Evolutionary conservation across 768 basidiomycete species (phyloP), one percentile per base, ranked within the genome.

Genomic region (Candolleomyces efflorescens): DNA sequence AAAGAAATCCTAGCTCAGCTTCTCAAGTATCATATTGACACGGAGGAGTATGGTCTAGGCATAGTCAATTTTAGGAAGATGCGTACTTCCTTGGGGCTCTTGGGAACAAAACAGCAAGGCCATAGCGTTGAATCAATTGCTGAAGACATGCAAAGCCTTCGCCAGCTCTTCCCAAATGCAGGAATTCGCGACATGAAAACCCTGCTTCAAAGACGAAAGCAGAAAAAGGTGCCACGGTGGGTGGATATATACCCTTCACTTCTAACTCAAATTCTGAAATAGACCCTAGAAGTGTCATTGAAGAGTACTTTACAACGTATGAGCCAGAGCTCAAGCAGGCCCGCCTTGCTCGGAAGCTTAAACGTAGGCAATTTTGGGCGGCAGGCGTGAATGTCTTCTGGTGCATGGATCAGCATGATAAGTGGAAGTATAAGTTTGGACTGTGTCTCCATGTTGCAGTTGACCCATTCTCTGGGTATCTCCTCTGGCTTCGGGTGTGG

Each of bases 341-440:
- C 18, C 60, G 69, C 0, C 62, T 60, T 32, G 43, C 46, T 2
- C 27, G 58, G 3, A 56, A 61, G 0, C 69, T 79, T 23, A 64
- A 64, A 15, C 65, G 73, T 0, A 60, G 62, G 3, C 58, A 56
- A 0, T 80, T 74, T 51, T 76, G 65, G 61, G 66, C 74, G 2
- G 77, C 78, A 5, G 79, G 79, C 0, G 69, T 77, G 0, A 79
- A 73, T 26, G 73, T 78, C 23, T 45, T 75, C 0, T 70, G 70
- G 66, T 44, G 63, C 0, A 46, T 70, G 18, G 75, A 81, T 54
- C 80, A 81, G 58, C 77, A 82, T 60, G 75, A 82, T 59, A 82
- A 82, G 50, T 80, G 74, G 74, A 62, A 65, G 17, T 47, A 47
- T 24, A 58, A 64, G 4, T 79, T 73, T 63, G 75, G 76, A 0